phyloP scores from a whole-genome alignment of 1,284 basidiomycete species.

The Vanrija pseudolonga region DNA sequence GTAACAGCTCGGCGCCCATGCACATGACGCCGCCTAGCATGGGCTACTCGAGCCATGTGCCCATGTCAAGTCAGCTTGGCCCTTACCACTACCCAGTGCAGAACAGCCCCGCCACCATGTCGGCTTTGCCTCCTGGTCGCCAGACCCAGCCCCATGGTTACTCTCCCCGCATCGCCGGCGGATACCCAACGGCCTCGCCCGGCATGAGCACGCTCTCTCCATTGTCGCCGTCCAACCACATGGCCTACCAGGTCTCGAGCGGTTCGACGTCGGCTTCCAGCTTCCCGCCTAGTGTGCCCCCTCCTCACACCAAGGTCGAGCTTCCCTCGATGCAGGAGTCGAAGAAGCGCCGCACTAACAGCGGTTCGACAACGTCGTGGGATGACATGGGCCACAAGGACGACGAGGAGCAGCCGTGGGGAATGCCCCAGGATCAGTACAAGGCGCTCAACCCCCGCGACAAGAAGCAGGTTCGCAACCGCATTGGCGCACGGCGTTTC shows the following conservation, averaged over 20 bases:
- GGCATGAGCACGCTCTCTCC: slow-evolving; percentile 17
- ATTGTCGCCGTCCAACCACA: slow-evolving; percentile 15
- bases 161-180: slow-evolving; percentile 15
- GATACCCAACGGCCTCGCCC: slow-evolving; percentile 14
- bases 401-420: slow-evolving; percentile 39
- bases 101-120: slow-evolving; percentile 15
- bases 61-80: slow-evolving; percentile 6
- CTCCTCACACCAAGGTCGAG: slow-evolving; percentile 9
- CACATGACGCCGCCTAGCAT: slow-evolving; percentile 14
- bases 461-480: slow-evolving; percentile 46
- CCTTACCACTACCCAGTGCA: slow-evolving; percentile 16
- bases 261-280: slow-evolving; percentile 4
- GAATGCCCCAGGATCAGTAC: slow-evolving; percentile 46
- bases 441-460: slow-evolving; percentile 39
- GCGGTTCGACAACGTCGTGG: slow-evolving; percentile 10
- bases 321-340: not conserved
- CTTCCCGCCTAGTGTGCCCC: slow-evolving; percentile 12
- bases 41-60: slow-evolving; percentile 20
- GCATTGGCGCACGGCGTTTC: slow-evolving; percentile 41
- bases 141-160: slow-evolving; percentile 11
- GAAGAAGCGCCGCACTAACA: slow-evolving; percentile 10
- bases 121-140: slow-evolving; percentile 5
- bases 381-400: slow-evolving; percentile 9
- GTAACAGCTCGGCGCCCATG: slow-evolving; percentile 2
- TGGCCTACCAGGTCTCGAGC: slow-evolving; percentile 1